Percentiles rank a stretch among this genome's conserved stretches.
Conservation (phyloP, 2,329 filamentous ascomycete species). For the Ophiostoma australiae region DNA sequence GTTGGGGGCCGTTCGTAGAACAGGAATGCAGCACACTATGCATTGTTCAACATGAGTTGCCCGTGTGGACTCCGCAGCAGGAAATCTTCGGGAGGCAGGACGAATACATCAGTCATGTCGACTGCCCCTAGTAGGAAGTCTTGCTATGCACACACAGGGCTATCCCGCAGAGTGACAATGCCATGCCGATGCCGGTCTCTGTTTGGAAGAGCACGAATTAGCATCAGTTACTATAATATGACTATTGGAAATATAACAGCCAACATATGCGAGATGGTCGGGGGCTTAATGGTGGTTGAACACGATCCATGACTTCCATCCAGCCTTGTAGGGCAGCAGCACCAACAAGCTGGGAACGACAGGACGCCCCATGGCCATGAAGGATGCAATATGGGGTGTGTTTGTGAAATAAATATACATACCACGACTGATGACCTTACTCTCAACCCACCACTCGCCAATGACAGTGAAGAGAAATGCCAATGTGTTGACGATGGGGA, state of each 20-base stretch:
- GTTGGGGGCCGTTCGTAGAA: background rate
- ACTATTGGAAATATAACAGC: background rate
- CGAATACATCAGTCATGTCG: background rate
- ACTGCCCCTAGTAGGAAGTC: slow-evolving; percentile 1
- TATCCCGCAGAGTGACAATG: slow-evolving; percentile 72
- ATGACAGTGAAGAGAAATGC: slow-evolving; percentile 95
- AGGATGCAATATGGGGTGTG: slow-evolving; percentile 21
- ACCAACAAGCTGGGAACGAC: background rate
- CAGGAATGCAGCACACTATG: background rate
- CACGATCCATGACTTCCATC: background rate
- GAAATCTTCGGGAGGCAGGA: background rate
- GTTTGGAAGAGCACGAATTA: background rate
- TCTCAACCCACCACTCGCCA: slow-evolving; percentile 91
- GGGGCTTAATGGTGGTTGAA: background rate
- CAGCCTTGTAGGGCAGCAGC: background rate
- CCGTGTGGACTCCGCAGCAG: background rate
- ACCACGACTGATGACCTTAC: slow-evolving; percentile 82
- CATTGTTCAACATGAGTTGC: background rate
- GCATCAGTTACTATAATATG: background rate
- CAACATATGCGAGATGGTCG: background rate
- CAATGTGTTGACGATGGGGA: slow-evolving; percentile 89
- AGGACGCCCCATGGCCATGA: background rate
- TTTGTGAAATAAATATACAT: slow-evolving; percentile 31
- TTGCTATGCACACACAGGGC: slow-evolving; percentile 75
- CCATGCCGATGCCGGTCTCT: slow-evolving; percentile 84